phyloP scores from a whole-genome alignment of 768 basidiomycete species.

The Suillus luteus region DNA sequence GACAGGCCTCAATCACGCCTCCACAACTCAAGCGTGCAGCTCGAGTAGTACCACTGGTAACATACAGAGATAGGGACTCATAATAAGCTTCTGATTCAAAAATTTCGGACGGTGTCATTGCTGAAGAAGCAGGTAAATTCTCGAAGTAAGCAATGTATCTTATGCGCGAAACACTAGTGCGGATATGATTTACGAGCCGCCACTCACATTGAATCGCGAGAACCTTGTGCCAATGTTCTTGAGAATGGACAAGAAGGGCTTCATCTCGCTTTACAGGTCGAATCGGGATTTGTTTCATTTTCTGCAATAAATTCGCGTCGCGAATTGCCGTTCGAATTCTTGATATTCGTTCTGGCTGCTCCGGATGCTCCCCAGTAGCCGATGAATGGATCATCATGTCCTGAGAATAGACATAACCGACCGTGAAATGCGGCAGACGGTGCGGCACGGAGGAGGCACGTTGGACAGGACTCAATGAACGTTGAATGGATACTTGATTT shows the following conservation, averaged over 20 bases:
- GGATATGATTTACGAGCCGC: constrained; percentile 17
- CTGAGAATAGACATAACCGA: constrained; percentile 85
- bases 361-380: constrained; percentile 65
- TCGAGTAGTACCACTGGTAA: constrained; percentile 80
- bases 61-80: constrained; percentile 90
- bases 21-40: constrained; percentile 91
- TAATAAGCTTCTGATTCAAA: constrained; percentile 80
- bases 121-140: constrained; percentile 39
- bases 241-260: constrained; percentile 85
- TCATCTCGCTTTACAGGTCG: constrained; percentile 75
- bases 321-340: constrained; percentile 70
- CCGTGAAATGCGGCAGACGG: constrained; percentile 34
- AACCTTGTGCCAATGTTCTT: constrained; percentile 92
- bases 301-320: constrained; percentile 55
- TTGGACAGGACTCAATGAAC: constrained; percentile 23
- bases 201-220: constrained; percentile 75
- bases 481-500: constrained; percentile 9
- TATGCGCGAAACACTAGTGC: constrained; percentile 16
- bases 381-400: constrained; percentile 87
- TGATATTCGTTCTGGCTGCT: constrained; percentile 74
- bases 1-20: constrained; percentile 88
- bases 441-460: constrained; percentile 37
- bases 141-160: constrained; percentile 13
- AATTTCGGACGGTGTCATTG: constrained; percentile 74
- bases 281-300: constrained; percentile 80